phyloP scores from a whole-genome alignment of 352 stramenopile genomes.

The Phytophthora quininea region DNA sequence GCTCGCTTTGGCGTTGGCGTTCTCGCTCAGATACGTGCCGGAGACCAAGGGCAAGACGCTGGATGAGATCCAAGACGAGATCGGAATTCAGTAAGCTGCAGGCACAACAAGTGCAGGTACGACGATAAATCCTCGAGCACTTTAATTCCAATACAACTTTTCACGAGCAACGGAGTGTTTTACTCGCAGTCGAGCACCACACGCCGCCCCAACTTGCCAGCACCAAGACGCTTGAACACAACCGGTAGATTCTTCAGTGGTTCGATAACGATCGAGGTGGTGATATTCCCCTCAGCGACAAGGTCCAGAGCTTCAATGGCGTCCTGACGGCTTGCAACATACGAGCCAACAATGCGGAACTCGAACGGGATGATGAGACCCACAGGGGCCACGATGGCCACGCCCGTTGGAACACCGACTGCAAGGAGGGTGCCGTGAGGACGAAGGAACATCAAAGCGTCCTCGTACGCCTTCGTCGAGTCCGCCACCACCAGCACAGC shows the following conservation, averaged over 20 bases:
- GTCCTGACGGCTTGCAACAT: constrained; percentile 63
- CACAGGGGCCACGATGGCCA: constrained; percentile 41
- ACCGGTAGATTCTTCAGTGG: constrained; percentile 42
- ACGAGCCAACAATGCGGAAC: constrained; percentile 57
- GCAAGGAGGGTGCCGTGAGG: constrained; percentile 68
- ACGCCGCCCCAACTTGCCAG: constrained; percentile 39
- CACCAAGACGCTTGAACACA: constrained; percentile 52
- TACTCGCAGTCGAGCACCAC: constrained; percentile 54
- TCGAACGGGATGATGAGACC: constrained; percentile 43
- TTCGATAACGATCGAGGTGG: constrained; percentile 47
- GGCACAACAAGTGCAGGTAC: not conserved
- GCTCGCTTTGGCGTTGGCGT: constrained; percentile 72
- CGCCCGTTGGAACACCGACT: constrained; percentile 73
- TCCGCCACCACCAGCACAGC: constrained; percentile 81
- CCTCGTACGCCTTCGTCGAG: constrained; percentile 52
- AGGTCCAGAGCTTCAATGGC: constrained; percentile 61
- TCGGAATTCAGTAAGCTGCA: constrained; percentile 31
- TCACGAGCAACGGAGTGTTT: not conserved
- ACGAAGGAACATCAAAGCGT: constrained; percentile 66
- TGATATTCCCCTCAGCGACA: constrained; percentile 47
- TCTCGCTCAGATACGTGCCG: constrained; percentile 82
- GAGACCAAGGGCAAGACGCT: constrained; percentile 91
- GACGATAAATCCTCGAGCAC: not conserved
- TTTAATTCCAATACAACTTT: not conserved
- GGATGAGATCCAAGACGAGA: constrained; percentile 64